Percentiles rank a stretch among this genome's conserved stretches.
These are phyloP conservation scores for Huntiella omanensis DNA, from an alignment of 2,329 filamentous ascomycete species.

Conservation along the genomic window DNA sequence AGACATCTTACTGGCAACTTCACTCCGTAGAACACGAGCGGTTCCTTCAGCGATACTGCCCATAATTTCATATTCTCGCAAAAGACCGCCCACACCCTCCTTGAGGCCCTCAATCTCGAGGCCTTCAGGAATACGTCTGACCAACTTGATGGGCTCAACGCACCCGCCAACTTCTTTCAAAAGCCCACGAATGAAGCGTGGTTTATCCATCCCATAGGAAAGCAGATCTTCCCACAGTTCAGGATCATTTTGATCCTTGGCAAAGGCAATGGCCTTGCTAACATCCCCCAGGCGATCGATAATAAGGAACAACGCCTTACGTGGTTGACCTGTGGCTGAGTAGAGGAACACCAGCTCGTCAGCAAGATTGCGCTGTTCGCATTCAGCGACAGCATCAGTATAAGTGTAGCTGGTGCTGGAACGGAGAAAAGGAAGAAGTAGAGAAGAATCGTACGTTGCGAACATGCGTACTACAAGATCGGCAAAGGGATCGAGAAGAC, in stretches of 20 bases:
- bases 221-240: slow-evolving; percentile 92
- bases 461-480: slow-evolving; percentile 78
- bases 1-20: slow-evolving; percentile 71
- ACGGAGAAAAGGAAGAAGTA: slow-evolving; percentile 77
- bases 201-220: slow-evolving; percentile 94
- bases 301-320: slow-evolving; percentile 78
- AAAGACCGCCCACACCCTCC: slow-evolving; percentile 74
- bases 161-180: slow-evolving; percentile 87
- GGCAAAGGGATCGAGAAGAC: slow-evolving; percentile 69
- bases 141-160: slow-evolving; percentile 79
- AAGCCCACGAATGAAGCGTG: slow-evolving; percentile 76
- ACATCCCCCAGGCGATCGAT: slow-evolving; percentile 87
- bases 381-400: slow-evolving; percentile 60
- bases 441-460: slow-evolving; percentile 56
- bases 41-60: slow-evolving; percentile 82
- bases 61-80: slow-evolving; percentile 92
- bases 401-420: slow-evolving; percentile 76
- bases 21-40: slow-evolving; percentile 66
- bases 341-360: slow-evolving; percentile 91
- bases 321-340: slow-evolving; percentile 86
- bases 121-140: slow-evolving; percentile 78
- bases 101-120: slow-evolving; percentile 80
- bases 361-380: slow-evolving; percentile 63
- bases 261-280: slow-evolving; percentile 80
- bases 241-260: slow-evolving; percentile 77